These are phyloP conservation scores for Mortierella sp. DNA, from an alignment of 371 early-diverging fungal species.

Conservation along the genomic window DNA sequence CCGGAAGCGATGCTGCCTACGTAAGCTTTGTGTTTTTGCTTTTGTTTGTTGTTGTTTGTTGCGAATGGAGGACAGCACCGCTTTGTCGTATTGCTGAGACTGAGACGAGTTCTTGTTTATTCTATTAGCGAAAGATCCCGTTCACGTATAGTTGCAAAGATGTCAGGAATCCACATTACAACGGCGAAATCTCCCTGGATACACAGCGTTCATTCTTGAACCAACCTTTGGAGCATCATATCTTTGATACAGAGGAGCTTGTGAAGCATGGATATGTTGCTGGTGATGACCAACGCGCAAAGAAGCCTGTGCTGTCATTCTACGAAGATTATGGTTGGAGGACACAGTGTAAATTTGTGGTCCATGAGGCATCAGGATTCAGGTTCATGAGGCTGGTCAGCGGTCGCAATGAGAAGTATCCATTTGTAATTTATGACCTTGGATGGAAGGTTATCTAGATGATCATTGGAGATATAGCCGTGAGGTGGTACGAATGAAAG, in stretches of 20 bases:
- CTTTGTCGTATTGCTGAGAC: not conserved
- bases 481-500: not conserved
- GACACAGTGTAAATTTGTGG: conserved; percentile 51
- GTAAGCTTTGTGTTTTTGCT: conserved; percentile 25
- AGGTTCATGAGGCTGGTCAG: conserved; percentile 53
- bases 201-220: conserved; percentile 35
- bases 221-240: conserved; percentile 22
- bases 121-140: conserved; percentile 22
- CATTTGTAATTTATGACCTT: conserved; percentile 52
- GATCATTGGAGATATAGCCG: not conserved
- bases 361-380: conserved; percentile 40
- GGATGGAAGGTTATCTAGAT: conserved; percentile 52
- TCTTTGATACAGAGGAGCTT: conserved; percentile 33
- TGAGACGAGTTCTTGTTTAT: not conserved
- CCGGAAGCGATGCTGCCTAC: conserved; percentile 40
- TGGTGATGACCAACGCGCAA: conserved; percentile 5
- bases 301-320: conserved; percentile 21
- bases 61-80: no score
- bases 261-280: conserved; percentile 23
- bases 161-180: conserved; percentile 39
- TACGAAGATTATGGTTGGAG: conserved; percentile 56
- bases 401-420: conserved; percentile 47
- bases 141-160: conserved; percentile 35
- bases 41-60: no score
- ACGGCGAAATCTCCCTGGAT: conserved; percentile 24